Evolutionary conservation across 441 rosid genomes (phyloP), one percentile per base, ranked within the genome.

Genomic region (Hypseocharis bilobata): DNA sequence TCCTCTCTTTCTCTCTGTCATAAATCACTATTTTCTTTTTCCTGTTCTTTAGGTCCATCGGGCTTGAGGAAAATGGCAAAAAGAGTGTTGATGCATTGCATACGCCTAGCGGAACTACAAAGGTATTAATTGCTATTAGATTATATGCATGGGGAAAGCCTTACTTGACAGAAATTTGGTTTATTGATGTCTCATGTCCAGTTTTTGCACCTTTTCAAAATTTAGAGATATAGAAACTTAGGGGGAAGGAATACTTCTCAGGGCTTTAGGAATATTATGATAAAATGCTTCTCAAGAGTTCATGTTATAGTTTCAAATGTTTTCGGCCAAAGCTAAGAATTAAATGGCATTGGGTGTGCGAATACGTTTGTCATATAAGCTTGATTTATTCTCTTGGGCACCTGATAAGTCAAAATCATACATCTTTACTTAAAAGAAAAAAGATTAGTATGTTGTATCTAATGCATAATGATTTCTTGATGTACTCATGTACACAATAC

Each of bases 61-160:
- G 76, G 64, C 79, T 70, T 79, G 70, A 74, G 72, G 82, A 77
- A 71, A 81, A 74, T 55, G 78, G 72, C 47, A 36, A 64, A 60
- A 81, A 67, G 72, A 68, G 42, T 60, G 81, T 45, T 17, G 83
- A 80, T 67, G 57, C 74, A 60, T 72, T 81, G 40, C 65, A 62
- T 38, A 11, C 65, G n/a, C 73, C 84, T 69, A 42, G 49, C 65
- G 85, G 73, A 78, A 70, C 73, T 40, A 75, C 81, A 74, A 87
- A 88, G 98, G 98, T 92, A 66, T 32, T 57, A 13, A 45, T 69
- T 52, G 29, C 44, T 13, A 13, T 54, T 65, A 30, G n/a, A n/a
- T n/a, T 45, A 40, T 40, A 3, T 40, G 0, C 22, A 45, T 45
- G 23, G 56, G 20, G 20, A 51, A 51, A 5, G 13, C 56, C 20